Percentiles rank a stretch among this genome's conserved stretches.
Conservation (phyloP, 2,329 filamentous ascomycete species). For the Metarhizium brunneum region DNA sequence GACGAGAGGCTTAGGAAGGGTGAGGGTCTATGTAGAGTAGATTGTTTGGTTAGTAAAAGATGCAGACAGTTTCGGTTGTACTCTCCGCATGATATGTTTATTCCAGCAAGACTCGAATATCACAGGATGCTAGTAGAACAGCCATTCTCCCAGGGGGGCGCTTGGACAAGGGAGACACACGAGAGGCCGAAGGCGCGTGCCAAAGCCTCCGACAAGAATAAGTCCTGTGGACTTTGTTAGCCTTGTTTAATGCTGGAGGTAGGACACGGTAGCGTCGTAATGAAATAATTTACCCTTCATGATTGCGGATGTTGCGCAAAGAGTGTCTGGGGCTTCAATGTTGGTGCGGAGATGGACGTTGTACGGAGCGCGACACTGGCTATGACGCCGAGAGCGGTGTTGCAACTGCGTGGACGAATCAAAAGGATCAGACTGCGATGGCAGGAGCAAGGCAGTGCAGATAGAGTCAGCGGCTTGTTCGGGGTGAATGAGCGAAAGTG, state of each 20-base stretch:
- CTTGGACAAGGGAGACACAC: slow-evolving; percentile 42
- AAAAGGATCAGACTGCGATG: neutral
- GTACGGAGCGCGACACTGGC: neutral
- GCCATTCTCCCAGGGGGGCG: neutral
- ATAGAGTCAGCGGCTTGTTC: neutral
- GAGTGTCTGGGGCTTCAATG: neutral
- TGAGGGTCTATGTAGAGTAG: slow-evolving; percentile 63
- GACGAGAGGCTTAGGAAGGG: slow-evolving; percentile 92
- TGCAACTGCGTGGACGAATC: neutral
- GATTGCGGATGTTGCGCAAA: neutral
- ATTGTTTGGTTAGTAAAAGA: slow-evolving; percentile 10
- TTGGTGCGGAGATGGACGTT: neutral
- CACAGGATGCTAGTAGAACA: neutral
- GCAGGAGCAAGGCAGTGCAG: neutral
- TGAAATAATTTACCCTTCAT: neutral
- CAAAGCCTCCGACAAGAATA: slow-evolving; percentile 98
- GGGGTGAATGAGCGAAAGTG: neutral
- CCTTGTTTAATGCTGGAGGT: neutral
- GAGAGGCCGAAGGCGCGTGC: slow-evolving; percentile 92
- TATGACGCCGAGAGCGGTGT: neutral
- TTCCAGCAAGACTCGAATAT: neutral
- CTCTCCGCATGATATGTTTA: neutral
- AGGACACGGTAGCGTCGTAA: too few relatives aligned
- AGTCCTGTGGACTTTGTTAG: slow-evolving; percentile 53
- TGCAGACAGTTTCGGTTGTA: neutral